Base-by-base conservation (phyloP, 306 rosid genomes). In the Quercus cerris region DNA sequence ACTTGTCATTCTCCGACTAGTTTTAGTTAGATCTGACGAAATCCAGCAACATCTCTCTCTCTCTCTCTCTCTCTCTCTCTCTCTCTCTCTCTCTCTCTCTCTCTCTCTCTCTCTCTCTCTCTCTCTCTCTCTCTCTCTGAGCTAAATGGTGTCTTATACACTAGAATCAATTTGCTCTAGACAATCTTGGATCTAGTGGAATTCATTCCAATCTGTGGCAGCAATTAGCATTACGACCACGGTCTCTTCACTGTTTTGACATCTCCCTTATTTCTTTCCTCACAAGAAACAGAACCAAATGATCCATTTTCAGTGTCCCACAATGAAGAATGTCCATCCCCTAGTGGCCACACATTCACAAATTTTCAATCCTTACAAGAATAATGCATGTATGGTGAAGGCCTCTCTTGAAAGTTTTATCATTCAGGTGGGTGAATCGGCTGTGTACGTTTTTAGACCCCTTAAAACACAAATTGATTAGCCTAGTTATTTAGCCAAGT, bases 161-260 rank as follows among this genome's bases (percentile, higher is more conserved):
- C 28, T 27, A 27, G 28, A 27, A 27, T 2, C 28, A 27, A 27
- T 27, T 0, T 27, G 4, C 30, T 28, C 9, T 6, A 35, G 41
- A 35, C 41, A 35, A 35, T 35, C 8, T 19, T 35, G 68, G 61
- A 22, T 83, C 71, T 10, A 4, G 56, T 75, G 82, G 78, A 31
- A 77, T 72, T 79, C 79, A 77, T 62, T 88, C 84, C 2, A 78
- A 85, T 87, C 81, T 89, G 59, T 93, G 99, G 99, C 97, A 95
- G 81, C 96, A 91, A 41, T 93, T 93, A 98, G 98, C 97, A 93
- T 85, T 95, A 86, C 78, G 90, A 86, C 86, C 90, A 86, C 80
- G 97, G 98, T 70, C 90, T 95, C 70, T 93, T 95, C 87, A 89
- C 96, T 55, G 85, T 89, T 73, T 78, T 95, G 19, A 90, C 97